A percentile compares a stretch with the other conserved stretches of the same genome.
These are phyloP conservation scores for Emericellopsis cladophorae DNA, from an alignment of 2,329 filamentous ascomycete genomes.

Conservation along the genomic window DNA sequence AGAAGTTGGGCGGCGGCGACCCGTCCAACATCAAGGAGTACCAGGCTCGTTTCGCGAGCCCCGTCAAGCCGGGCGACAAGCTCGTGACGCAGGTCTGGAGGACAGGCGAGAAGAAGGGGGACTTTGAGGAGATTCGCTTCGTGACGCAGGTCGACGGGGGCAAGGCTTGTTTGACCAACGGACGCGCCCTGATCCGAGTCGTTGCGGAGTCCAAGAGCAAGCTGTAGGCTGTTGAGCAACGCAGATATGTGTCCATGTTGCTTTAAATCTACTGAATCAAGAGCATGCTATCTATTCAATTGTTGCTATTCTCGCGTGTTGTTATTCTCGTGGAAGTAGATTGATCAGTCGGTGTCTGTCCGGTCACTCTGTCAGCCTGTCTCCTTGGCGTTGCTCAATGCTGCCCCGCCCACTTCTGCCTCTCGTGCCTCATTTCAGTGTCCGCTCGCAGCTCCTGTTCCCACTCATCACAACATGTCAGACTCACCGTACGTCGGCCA, in stretches of 20 bases:
- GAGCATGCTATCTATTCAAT: too few species aligned
- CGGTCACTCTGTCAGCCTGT: too few species aligned
- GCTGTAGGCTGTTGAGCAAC: slow-evolving; percentile 26
- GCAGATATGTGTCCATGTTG: too few species aligned
- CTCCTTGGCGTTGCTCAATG: too few species aligned
- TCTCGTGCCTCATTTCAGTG: neutral
- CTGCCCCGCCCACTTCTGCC: too few species aligned
- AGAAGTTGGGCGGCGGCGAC: slow-evolving; percentile 61
- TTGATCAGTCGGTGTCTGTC: too few species aligned
- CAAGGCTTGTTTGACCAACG: slow-evolving; percentile 81
- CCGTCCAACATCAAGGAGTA: slow-evolving; percentile 77
- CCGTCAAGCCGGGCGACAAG: slow-evolving; percentile 74
- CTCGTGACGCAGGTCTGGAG: slow-evolving; percentile 73
- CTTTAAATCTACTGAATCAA: too few species aligned
- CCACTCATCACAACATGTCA: slow-evolving; percentile 19
- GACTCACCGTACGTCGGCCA: slow-evolving; percentile 44
- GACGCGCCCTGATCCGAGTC: slow-evolving; percentile 63
- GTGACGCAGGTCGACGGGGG: slow-evolving; percentile 64
- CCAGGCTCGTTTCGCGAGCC: slow-evolving; percentile 76
- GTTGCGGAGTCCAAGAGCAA: slow-evolving; percentile 45
- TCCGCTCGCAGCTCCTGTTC: neutral
- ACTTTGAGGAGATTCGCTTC: slow-evolving; percentile 75
- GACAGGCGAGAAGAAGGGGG: slow-evolving; percentile 51
- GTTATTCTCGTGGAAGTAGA: too few species aligned
- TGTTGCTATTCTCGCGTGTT: too few species aligned